Conservation (phyloP, 2,329 filamentous ascomycete genomes). For the Myriosclerotinia duriaeana region DNA sequence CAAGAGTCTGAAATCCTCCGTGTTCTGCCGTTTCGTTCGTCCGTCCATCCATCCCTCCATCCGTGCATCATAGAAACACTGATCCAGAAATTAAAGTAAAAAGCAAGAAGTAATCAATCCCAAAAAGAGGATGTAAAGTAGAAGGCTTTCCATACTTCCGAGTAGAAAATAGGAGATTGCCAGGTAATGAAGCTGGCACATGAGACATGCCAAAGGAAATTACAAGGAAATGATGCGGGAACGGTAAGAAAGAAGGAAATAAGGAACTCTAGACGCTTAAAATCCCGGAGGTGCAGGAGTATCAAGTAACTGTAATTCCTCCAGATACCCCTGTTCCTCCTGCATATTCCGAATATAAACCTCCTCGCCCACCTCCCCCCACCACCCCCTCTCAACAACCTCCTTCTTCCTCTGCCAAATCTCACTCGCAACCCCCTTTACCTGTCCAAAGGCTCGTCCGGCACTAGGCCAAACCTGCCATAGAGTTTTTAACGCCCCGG, state of each 20-base stretch:
- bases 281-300: conserved; percentile 4
- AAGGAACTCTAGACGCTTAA: neutral
- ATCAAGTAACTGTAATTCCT: conserved; percentile 37
- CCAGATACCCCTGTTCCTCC: conserved; percentile 39
- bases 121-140: neutral
- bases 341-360: conserved; percentile 39
- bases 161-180: neutral
- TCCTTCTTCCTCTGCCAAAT: conserved; percentile 49
- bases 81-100: neutral
- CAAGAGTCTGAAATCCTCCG: too few relatives aligned
- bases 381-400: conserved; percentile 36
- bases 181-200: neutral
- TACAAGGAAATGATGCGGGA: neutral
- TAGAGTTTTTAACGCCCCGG: conserved; percentile 37
- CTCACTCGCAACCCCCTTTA: conserved; percentile 76
- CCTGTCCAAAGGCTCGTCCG: conserved; percentile 69
- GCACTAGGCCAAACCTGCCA: conserved; percentile 39
- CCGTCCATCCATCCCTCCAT: neutral
- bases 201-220: neutral
- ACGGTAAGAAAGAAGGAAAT: neutral
- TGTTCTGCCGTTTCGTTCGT: too few relatives aligned
- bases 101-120: neutral
- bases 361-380: conserved; percentile 36
- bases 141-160: neutral
- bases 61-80: neutral